Conservation (phyloP, 2,329 filamentous ascomycete species). For the Microthyrium microscopicum region DNA sequence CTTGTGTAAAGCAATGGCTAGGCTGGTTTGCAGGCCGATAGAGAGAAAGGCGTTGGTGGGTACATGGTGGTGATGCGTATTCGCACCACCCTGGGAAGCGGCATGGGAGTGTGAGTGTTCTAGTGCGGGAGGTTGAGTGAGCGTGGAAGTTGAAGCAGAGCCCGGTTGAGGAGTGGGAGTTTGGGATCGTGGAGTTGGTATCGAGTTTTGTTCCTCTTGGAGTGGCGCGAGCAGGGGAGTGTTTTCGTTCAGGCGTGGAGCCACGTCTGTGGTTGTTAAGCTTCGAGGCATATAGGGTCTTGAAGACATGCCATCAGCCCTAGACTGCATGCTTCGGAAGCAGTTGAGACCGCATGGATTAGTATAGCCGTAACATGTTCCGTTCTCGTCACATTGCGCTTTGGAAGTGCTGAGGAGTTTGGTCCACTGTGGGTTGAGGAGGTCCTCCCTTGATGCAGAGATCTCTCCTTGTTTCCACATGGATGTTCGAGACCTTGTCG, state of each 20-base stretch:
- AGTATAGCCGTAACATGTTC: conserved; percentile 44
- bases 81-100: too few relatives aligned
- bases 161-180: too few relatives aligned
- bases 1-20: conserved; percentile 92
- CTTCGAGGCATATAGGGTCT: too few relatives aligned
- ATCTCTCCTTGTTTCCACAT: background rate
- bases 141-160: too few relatives aligned
- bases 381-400: conserved; percentile 37
- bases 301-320: too few relatives aligned
- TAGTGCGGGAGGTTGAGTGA: background rate
- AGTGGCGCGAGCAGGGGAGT: conserved; percentile 3
- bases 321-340: conserved; percentile 29
- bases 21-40: conserved; percentile 87
- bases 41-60: conserved; percentile 84
- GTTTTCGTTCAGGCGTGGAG: conserved; percentile 3
- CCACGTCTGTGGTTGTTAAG: too few relatives aligned
- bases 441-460: conserved; percentile 17
- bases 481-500: conserved; percentile 1
- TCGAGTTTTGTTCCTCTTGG: too few relatives aligned
- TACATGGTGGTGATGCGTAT: conserved; percentile 75
- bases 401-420: conserved; percentile 33
- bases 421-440: conserved; percentile 27
- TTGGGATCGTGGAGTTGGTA: too few relatives aligned
- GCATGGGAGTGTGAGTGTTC: conserved; percentile 10
- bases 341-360: conserved; percentile 46